Percentiles rank a stretch among this genome's conserved stretches.
Evolutionary conservation across 2,329 filamentous ascomycete species (phyloP).

Genomic region (Aureobasidium sp.): DNA sequence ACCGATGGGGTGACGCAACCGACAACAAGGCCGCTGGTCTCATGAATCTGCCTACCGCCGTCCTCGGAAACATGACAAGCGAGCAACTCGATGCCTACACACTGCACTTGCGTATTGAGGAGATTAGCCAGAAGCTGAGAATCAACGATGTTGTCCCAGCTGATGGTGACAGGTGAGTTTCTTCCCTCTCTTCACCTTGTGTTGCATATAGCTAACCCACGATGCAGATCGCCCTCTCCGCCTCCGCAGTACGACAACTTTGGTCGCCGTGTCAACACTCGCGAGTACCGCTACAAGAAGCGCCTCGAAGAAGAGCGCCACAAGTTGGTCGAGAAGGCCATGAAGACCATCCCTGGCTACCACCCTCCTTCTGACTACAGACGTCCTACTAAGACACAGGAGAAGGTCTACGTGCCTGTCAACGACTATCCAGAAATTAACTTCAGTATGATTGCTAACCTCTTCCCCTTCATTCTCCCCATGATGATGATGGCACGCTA

Average conservation of each 20-base stretch:
- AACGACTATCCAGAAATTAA: slow-evolving; percentile 99
- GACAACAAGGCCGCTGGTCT: slow-evolving; percentile 98
- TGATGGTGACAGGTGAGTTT: slow-evolving; percentile 81
- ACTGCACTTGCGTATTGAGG: slow-evolving; percentile 91
- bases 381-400: slow-evolving; percentile 98
- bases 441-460: slow-evolving; percentile 99
- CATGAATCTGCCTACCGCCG: slow-evolving; percentile 94
- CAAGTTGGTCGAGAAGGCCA: slow-evolving; percentile 96
- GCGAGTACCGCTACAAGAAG: slow-evolving; percentile 98
- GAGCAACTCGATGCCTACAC: slow-evolving; percentile 98
- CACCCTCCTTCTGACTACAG: slow-evolving; percentile 97
- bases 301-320: slow-evolving; percentile 96
- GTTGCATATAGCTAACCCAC: background rate
- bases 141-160: slow-evolving; percentile 98
- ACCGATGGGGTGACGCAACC: slow-evolving; percentile 93
- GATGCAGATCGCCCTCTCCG: slow-evolving; percentile 78
- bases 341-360: slow-evolving; percentile 99
- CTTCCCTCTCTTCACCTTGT: slow-evolving; percentile 5
- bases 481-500: background rate
- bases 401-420: slow-evolving; percentile 99
- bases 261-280: slow-evolving; percentile 96
- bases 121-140: slow-evolving; percentile 97
- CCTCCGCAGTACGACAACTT: slow-evolving; percentile 98
- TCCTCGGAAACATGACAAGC: slow-evolving; percentile 94
- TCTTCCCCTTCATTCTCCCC: slow-evolving; percentile 31